These are phyloP conservation scores for Bretziella fagacearum DNA, from an alignment of 2,329 filamentous ascomycete genomes.

Conservation along the genomic window DNA sequence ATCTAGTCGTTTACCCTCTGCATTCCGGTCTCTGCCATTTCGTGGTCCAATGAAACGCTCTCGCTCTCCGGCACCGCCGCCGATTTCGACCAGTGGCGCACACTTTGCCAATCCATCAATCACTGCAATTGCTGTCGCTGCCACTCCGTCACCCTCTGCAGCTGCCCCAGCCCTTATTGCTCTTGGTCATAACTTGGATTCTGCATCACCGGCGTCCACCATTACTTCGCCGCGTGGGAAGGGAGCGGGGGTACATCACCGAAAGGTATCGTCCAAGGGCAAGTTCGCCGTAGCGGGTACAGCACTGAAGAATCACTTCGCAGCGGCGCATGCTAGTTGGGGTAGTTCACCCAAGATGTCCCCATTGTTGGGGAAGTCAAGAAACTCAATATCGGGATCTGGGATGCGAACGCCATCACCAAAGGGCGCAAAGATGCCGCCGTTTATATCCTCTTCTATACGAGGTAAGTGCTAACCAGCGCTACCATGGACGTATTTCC, in stretches of 20 bases:
- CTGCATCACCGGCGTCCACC: not conserved
- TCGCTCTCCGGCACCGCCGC: conserved; percentile 25
- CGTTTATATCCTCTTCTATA: conserved; percentile 24
- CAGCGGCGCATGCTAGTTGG: conserved; percentile 5
- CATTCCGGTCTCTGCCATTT: conserved; percentile 30
- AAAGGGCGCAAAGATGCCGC: conserved; percentile 22
- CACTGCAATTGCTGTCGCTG: conserved; percentile 15
- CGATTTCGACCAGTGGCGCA: conserved; percentile 17
- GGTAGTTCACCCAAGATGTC: not conserved
- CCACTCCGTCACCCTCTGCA: conserved; percentile 10
- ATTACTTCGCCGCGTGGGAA: not conserved
- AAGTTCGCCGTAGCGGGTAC: conserved; percentile 4
- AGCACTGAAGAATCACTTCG: conserved; percentile 1
- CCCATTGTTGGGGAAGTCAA: conserved; percentile 5
- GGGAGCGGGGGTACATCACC: not conserved
- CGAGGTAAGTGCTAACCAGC: conserved; percentile 25
- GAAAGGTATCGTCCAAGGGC: conserved; percentile 6
- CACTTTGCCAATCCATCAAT: conserved; percentile 14
- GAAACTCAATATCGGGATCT: conserved; percentile 6
- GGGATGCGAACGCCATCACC: conserved; percentile 8
- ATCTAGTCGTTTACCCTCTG: conserved; percentile 18
- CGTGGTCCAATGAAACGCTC: conserved; percentile 31
- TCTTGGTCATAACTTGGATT: not conserved
- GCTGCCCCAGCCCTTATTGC: not conserved
- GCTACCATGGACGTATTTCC: no score